Base-by-base conservation (phyloP, 2,329 filamentous ascomycete species). In the Microsporum ferrugineum region DNA sequence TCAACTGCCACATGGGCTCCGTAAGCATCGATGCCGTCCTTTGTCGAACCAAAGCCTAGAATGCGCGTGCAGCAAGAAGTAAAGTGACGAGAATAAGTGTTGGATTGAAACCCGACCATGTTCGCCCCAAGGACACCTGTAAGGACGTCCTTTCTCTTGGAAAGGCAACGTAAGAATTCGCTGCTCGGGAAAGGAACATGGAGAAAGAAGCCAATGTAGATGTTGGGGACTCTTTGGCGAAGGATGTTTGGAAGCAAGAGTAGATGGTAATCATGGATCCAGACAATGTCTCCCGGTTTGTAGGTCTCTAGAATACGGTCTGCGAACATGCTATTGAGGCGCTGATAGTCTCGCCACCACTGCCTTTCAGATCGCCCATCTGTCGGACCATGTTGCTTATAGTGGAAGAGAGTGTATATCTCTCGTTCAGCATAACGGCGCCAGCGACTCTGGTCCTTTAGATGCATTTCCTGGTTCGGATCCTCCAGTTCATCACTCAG, bases 151-250 rank as follows among this genome's bases (percentile, higher is more conserved):
- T 95, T 96, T 66, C 92, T 84, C 65, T 89, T 85, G 41, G 89
- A 88, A 61, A 96, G 79, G 72, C 91, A 96, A 56, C 91, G 85
- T 72, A 96, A 84, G 71, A 95, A 96, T 75, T 97, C 94, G 79
- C 89, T 95, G 75, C 91, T 96, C 38, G 92, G 92, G 75, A 97
- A 97, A 0, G 92, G 92, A 53, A 90, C 87, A 74, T 97, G 92
- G 55, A 97, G 80, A 78, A 90, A 97, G 78, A 96, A 96, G 60
- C 90, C 88, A 70, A 96, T 91, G 77, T 95, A 95, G 75, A 95
- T 89, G 72, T 91, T 89, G 2, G 91, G 89, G 17, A 91, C 80
- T 47, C 88, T 84, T 73, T 96, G 91, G 56, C 92, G 87, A 62
- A 97, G 79, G 78, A 97, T 85, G 75, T 86, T 91, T 1, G 94